Base-by-base conservation (phyloP, 1,139 yeast genomes). In the Diutina sp. region DNA sequence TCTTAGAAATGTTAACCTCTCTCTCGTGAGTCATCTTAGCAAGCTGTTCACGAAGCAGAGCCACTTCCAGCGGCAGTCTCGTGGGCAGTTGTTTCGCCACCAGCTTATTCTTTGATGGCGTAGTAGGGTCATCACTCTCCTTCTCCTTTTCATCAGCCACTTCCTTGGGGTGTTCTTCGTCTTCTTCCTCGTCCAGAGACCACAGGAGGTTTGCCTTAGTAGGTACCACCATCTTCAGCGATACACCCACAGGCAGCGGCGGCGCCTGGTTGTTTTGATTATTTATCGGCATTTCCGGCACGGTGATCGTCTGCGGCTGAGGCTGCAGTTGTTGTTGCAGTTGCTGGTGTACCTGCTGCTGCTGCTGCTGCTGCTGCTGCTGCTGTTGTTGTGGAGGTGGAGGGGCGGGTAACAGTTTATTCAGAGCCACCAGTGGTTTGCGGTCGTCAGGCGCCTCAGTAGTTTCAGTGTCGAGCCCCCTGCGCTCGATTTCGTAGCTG, bases 401-500 rank as follows among this genome's bases (percentile, higher is more conserved):
- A 12, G 21, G 47, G 6, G 21, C 21, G 2, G 47, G 28, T 45
- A 18, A 21, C 47, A 21, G 28, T 8, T 45, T 18, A 45, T 45
- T 21, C 47, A 45, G 47, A 8, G 41, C 41, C 41, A 35, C 41
- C 41, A 11, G 14, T 28, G 38, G 55, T 32, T 53, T 44, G 46
- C 25, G 46, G 18, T n/a, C 25, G 6, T n/a, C 25, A 4, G 46
- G 25, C 1, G 18, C 46, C 11, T n/a, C 46, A 5, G 21, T 21
- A 4, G 46, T 18, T 16, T 16, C 46, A 6, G 46, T n/a, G 6
- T 50, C 44, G 57, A 83, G 80, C 28, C 79, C 78, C 64, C 99
- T 77, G 65, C 97, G 80, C 65, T 87, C 90, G 55, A 91, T 87
- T 69, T 95, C 99, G 67, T 74, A 88, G 55, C 87, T 75, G 54